Conservation (phyloP, 2,329 filamentous ascomycete genomes). For the Beauveria sp. region DNA sequence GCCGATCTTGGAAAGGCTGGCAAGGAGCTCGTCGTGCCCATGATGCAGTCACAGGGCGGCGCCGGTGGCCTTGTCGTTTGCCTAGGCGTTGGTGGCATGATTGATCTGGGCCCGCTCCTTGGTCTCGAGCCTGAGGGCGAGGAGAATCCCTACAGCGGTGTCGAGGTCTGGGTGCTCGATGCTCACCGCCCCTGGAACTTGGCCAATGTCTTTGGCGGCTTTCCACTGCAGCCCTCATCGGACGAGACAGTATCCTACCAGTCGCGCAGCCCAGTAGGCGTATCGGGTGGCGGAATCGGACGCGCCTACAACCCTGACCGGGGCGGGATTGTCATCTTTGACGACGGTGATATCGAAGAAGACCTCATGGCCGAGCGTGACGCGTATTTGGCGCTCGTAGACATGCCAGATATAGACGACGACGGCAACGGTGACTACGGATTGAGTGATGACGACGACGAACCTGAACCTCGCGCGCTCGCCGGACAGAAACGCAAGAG, state of each 20-base stretch:
- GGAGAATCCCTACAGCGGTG: constrained; percentile 64
- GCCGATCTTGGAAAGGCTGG: constrained; percentile 77
- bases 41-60: constrained; percentile 80
- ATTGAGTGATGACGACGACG: constrained; percentile 47
- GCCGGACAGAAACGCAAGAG: constrained; percentile 70
- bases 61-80: constrained; percentile 86
- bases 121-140: constrained; percentile 60
- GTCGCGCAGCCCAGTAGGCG: constrained; percentile 52
- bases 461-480: constrained; percentile 34
- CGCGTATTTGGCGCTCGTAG: constrained; percentile 76
- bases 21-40: constrained; percentile 69
- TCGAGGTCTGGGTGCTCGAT: constrained; percentile 93
- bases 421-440: constrained; percentile 60
- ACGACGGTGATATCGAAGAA: constrained; percentile 91
- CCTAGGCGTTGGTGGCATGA: constrained; percentile 83
- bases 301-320: constrained; percentile 67
- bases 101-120: constrained; percentile 75
- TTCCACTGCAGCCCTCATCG: constrained; percentile 46
- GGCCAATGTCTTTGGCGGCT: constrained; percentile 82
- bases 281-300: constrained; percentile 65
- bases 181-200: constrained; percentile 91
- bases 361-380: constrained; percentile 66
- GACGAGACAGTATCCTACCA: constrained; percentile 39
- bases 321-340: constrained; percentile 88
- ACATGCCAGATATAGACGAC: constrained; percentile 86